A percentile compares a stretch with the other conserved stretches of the same genome.
These are phyloP conservation scores for Hanseniaspora lachancei DNA, from an alignment of 805 yeast genomes.

Conservation along the genomic window DNA sequence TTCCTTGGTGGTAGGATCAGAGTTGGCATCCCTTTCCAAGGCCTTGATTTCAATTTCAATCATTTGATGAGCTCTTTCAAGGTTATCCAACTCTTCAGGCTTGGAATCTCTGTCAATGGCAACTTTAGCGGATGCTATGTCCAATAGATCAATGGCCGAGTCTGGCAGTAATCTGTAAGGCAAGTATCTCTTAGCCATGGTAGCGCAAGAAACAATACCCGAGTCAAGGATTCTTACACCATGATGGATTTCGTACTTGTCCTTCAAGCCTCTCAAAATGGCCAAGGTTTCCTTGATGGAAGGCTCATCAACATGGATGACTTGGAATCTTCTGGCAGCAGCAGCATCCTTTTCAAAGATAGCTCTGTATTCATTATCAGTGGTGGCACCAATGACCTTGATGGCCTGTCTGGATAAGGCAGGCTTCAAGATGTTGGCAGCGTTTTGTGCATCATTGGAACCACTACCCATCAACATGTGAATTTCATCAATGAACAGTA, in stretches of 20 bases:
- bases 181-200: slow-evolving; percentile 81
- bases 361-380: slow-evolving; percentile 85
- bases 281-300: slow-evolving; percentile 88
- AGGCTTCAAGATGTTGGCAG: slow-evolving; percentile 92
- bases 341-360: slow-evolving; percentile 95
- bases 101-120: slow-evolving; percentile 97
- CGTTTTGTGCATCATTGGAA: slow-evolving; percentile 54
- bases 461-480: slow-evolving; percentile 99
- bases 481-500: slow-evolving; percentile 90
- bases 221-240: slow-evolving; percentile 93
- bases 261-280: slow-evolving; percentile 88
- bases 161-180: slow-evolving; percentile 95
- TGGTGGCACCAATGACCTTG: slow-evolving; percentile 97
- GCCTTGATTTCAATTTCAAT: slow-evolving; percentile 94
- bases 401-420: slow-evolving; percentile 92
- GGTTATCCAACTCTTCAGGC: slow-evolving; percentile 88
- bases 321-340: slow-evolving; percentile 95
- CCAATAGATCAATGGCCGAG: slow-evolving; percentile 91
- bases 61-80: slow-evolving; percentile 84
- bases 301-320: slow-evolving; percentile 90
- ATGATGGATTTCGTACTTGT: slow-evolving; percentile 90
- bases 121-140: slow-evolving; percentile 91
- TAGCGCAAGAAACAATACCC: slow-evolving; percentile 89
- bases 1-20: slow-evolving; percentile 71
- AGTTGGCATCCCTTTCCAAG: slow-evolving; percentile 84